Percentiles rank a stretch among this genome's conserved stretches.
Conservation (phyloP, 495 filamentous ascomycete species). For the Chlorociboria aeruginascens region DNA sequence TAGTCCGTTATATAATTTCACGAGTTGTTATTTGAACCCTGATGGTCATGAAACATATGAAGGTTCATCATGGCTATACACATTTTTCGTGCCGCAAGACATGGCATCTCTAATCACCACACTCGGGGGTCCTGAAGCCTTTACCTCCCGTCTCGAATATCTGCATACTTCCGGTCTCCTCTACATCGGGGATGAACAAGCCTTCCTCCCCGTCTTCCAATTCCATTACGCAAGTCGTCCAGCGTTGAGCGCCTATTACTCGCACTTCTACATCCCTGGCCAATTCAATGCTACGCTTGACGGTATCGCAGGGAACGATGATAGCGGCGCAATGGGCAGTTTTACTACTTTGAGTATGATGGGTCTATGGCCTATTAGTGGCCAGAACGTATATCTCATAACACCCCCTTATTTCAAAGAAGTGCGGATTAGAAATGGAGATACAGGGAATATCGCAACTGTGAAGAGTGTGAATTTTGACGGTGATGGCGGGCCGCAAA, state of each 20-base stretch:
- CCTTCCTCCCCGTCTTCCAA: conserved; percentile 58
- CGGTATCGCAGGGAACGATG: conserved; percentile 63
- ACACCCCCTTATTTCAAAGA: conserved; percentile 53
- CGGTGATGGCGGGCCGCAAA: conserved; percentile 11
- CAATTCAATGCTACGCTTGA: conserved; percentile 48
- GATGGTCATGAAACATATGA: conserved; percentile 59
- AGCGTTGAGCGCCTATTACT: conserved; percentile 45
- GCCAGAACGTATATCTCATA: conserved; percentile 67
- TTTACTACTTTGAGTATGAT: conserved; percentile 61
- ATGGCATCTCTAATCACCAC: conserved; percentile 44
- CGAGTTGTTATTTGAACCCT: conserved; percentile 49
- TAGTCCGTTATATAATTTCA: conserved; percentile 23
- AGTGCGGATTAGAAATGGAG: conserved; percentile 46
- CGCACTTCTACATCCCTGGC: conserved; percentile 55
- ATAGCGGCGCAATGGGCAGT: conserved; percentile 60
- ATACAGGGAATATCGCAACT: conserved; percentile 51
- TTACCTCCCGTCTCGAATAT: conserved; percentile 50
- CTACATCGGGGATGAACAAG: conserved; percentile 64
- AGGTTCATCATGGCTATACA: conserved; percentile 57
- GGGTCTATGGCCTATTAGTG: conserved; percentile 63
- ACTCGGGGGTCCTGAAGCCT: conserved; percentile 43
- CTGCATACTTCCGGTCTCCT: conserved; percentile 50
- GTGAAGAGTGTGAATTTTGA: conserved; percentile 54
- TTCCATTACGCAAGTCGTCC: conserved; percentile 63
- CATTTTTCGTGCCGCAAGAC: conserved; percentile 58